Evolutionary conservation across 2,329 filamentous ascomycete species (phyloP).

Genomic region (Monilinia fructigena): DNA sequence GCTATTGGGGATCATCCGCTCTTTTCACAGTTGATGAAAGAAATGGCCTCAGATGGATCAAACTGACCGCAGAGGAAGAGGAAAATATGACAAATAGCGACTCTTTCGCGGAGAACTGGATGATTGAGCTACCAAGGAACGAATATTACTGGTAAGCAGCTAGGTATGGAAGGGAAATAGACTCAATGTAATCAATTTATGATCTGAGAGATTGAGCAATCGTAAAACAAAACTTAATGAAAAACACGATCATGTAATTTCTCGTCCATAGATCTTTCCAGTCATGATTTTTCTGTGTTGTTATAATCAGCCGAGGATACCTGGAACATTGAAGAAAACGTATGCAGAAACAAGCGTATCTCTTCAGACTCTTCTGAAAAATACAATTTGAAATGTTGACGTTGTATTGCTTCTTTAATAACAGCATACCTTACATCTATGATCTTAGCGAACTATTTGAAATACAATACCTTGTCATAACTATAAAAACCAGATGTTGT

Average conservation of each 20-base stretch:
- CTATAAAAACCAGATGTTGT: no score
- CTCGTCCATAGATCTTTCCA: no score
- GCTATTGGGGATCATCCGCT: neutral
- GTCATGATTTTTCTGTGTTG: no score
- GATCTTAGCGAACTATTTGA: no score
- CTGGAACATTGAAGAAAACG: no score
- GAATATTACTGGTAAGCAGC: neutral
- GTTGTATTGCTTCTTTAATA: no score
- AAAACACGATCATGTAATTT: neutral
- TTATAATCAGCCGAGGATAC: no score
- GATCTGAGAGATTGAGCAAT: neutral
- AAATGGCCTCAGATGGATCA: neutral
- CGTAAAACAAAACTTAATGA: neutral
- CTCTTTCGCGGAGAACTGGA: neutral
- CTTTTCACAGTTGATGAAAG: neutral
- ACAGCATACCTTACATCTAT: no score
- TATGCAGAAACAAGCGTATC: no score
- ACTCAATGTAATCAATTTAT: neutral
- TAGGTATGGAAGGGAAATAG: neutral
- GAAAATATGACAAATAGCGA: neutral
- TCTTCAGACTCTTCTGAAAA: no score
- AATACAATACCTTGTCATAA: no score
- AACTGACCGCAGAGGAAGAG: neutral
- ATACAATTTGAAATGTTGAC: no score
- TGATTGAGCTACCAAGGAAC: slow-evolving; percentile 3